Base-by-base conservation (phyloP, 306 rosid genomes). In the Oemleria cerasiformis region DNA sequence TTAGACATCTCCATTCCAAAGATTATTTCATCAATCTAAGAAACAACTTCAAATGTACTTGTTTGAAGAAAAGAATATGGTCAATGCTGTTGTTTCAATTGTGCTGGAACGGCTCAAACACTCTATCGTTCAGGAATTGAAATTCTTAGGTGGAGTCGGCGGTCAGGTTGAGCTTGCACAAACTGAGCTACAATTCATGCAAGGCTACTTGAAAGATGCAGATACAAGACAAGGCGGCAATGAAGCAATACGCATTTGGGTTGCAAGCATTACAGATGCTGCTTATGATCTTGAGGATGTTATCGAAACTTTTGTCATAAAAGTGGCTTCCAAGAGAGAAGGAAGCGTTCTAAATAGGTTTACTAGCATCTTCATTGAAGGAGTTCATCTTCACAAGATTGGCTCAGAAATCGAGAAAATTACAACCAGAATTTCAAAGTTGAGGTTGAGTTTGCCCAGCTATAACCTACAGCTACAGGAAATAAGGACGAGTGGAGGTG, bases 241-340 rank as follows among this genome's bases (percentile, higher is more conserved):
- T 7, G 78, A 17, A 5, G 55, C 1, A 30, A 51, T 83, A 11
- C 39, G 42, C 15, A 73, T 20, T n/a, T 78, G 78, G 38, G 39
- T 56, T 4, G 62, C 36, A 1, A 56, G 30, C 1, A 9, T 58
- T 1, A 30, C 21, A 59, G 75, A 72, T 10, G 68, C 47, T 36
- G 68, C 75, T 60, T 72, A 72, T 11, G 68, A 72, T 45, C 19
- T 72, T n/a, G 88, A 81, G 4, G 92, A 87, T 77, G 68, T 58
- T 15, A 74, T 83, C 19, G 81, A 73, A 7, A 55, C 80, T 53
- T 81, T 59, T 74, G 80, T 60, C 50, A 30, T 63, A 67, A 66
- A 65, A 57, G 63, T 10, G 0, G 21, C 64, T 11, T 30, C 7
- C 40, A 65, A 1, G 70, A 59, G 77, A 12, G 40, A 8, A 0